Conservation (phyloP, 257 asterid genomes). For the Solanum virginianum region DNA sequence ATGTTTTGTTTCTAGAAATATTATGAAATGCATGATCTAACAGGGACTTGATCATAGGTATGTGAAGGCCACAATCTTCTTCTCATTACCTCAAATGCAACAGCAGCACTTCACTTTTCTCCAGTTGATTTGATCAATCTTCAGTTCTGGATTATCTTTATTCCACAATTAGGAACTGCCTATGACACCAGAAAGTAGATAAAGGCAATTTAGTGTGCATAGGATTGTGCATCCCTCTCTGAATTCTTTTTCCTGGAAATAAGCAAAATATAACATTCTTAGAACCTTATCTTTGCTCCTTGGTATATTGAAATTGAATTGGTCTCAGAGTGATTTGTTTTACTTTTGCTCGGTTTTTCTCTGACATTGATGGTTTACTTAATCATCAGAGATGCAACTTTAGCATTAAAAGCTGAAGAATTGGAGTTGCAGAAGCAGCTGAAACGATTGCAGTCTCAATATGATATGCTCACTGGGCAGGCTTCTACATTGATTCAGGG, state of each 20-base stretch:
- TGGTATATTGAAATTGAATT: neutral
- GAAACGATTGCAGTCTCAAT: slow-evolving; percentile 63
- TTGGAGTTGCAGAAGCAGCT: slow-evolving; percentile 92
- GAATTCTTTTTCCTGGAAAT: neutral
- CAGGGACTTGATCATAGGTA: neutral
- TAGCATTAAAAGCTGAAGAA: slow-evolving; percentile 80
- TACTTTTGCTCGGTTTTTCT: neutral
- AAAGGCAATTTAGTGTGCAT: neutral
- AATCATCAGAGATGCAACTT: slow-evolving; percentile 67
- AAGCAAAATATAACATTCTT: neutral
- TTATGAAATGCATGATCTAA: neutral
- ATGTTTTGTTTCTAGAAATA: neutral
- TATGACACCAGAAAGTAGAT: neutral
- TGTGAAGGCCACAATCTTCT: neutral
- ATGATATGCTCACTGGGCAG: slow-evolving; percentile 80
- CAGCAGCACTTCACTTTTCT: neutral
- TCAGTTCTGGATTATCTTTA: neutral
- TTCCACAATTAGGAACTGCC: neutral
- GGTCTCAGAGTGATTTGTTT: neutral
- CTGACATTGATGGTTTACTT: slow-evolving; percentile 13
- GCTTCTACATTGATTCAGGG: slow-evolving; percentile 93
- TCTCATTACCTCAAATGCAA: neutral
- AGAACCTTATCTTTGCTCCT: neutral
- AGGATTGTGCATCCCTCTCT: neutral
- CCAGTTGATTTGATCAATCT: neutral